Evolutionary conservation across 305 asterid genomes (phyloP).

Genomic region (Fraxinus baroniana): DNA sequence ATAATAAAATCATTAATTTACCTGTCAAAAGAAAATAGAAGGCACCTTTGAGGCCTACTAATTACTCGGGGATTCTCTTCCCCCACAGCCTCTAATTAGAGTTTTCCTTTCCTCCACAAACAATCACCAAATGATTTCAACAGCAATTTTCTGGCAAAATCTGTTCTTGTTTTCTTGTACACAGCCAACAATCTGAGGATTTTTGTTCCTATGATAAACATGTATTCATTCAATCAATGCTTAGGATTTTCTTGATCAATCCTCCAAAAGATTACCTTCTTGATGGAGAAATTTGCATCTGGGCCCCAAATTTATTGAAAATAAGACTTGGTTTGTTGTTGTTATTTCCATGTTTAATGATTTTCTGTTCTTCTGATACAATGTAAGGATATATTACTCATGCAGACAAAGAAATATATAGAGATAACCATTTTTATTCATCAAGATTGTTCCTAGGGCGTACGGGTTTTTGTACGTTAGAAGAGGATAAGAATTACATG

Average conservation of each 20-base stretch:
- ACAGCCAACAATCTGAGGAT: background rate
- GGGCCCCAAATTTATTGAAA: background rate
- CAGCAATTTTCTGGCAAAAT: conserved; percentile 19
- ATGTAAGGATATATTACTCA: background rate
- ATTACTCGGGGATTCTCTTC: conserved; percentile 44
- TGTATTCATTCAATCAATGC: conserved; percentile 1
- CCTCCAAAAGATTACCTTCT: conserved; percentile 17
- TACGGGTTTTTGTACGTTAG: background rate
- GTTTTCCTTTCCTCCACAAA: conserved; percentile 42
- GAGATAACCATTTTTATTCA: background rate
- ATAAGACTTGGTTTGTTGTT: background rate
- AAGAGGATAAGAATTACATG: background rate
- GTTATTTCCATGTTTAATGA: background rate
- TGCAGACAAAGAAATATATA: background rate
- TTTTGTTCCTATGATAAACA: background rate
- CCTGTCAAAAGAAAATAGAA: background rate
- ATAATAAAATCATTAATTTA: background rate
- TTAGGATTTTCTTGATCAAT: conserved; percentile 32
- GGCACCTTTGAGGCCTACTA: conserved; percentile 13
- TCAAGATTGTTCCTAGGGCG: background rate
- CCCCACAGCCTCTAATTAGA: conserved; percentile 28
- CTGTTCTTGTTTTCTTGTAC: conserved; percentile 19
- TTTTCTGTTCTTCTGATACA: conserved; percentile 3
- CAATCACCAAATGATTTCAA: conserved; percentile 19
- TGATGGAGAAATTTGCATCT: conserved; percentile 23